Evolutionary conservation across 2,329 filamentous ascomycete species (phyloP).

Genomic region (Aspergillus latus): DNA sequence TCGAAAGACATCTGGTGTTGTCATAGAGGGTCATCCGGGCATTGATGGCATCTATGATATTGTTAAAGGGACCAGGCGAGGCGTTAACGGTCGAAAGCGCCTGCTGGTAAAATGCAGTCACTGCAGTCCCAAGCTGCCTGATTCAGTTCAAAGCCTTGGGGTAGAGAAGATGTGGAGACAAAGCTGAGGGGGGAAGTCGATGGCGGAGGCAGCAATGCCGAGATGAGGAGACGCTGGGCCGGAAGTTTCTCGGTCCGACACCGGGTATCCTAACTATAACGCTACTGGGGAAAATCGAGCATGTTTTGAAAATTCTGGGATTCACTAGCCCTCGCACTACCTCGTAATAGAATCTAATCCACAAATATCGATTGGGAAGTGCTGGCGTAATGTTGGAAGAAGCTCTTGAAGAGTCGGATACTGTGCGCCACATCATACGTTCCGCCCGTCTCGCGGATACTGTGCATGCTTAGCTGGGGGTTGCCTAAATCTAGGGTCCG

Average conservation of each 20-base stretch:
- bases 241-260: slow-evolving; percentile 14
- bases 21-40: slow-evolving; percentile 50
- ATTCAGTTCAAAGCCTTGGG: background rate
- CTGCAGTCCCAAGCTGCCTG: background rate
- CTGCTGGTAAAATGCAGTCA: background rate
- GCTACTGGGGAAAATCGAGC: background rate
- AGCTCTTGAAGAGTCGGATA: slow-evolving; percentile 80
- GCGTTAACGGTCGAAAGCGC: background rate
- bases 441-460: slow-evolving; percentile 89
- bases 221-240: slow-evolving; percentile 2
- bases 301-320: background rate
- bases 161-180: background rate
- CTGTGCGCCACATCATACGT: slow-evolving; percentile 83
- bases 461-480: slow-evolving; percentile 94
- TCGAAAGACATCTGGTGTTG: slow-evolving; percentile 46
- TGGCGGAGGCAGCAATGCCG: background rate
- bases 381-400: slow-evolving; percentile 80
- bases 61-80: background rate
- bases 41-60: slow-evolving; percentile 26
- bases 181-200: slow-evolving; percentile 2
- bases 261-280: background rate
- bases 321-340: background rate
- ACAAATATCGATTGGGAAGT: slow-evolving; percentile 81
- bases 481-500: slow-evolving; percentile 91
- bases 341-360: slow-evolving; percentile 55